Conservation (phyloP, 768 basidiomycete species). For the Lentinula detonsa region DNA sequence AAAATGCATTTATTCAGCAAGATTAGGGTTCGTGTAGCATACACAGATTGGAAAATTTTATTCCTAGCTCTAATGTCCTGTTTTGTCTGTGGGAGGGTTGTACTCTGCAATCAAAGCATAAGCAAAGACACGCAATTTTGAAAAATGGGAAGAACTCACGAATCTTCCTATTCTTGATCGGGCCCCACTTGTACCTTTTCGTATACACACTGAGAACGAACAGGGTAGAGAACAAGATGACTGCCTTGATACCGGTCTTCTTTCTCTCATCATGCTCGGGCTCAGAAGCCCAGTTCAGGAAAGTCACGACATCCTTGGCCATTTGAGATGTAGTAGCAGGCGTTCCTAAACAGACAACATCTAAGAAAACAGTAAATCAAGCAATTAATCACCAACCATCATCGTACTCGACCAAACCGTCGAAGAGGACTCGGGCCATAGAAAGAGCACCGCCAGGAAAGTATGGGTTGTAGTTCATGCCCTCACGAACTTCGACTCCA, state of each 20-base stretch:
- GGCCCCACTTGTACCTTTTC: slow-evolving; percentile 93
- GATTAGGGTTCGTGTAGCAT: slow-evolving; percentile 10
- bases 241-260: slow-evolving; percentile 93
- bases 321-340: slow-evolving; percentile 97
- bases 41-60: slow-evolving; percentile 11
- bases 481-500: slow-evolving; percentile 90
- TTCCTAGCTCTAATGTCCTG: slow-evolving; percentile 37
- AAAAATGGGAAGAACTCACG: slow-evolving; percentile 38
- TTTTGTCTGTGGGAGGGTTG: slow-evolving; percentile 53
- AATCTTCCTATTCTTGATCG: slow-evolving; percentile 92
- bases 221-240: slow-evolving; percentile 87
- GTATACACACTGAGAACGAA: slow-evolving; percentile 79
- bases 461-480: slow-evolving; percentile 98
- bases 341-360: slow-evolving; percentile 51
- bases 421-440: slow-evolving; percentile 96
- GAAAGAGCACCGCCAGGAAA: slow-evolving; percentile 99
- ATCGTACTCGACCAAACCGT: slow-evolving; percentile 93
- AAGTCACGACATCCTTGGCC: slow-evolving; percentile 97
- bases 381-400: slow-evolving; percentile 54
- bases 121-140: background rate
- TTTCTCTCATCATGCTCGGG: slow-evolving; percentile 98
- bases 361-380: background rate
- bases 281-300: slow-evolving; percentile 96
- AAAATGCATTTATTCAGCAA: background rate
- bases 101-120: slow-evolving; percentile 36